These are phyloP conservation scores for Lactarius pseudohatsudake DNA, from an alignment of 768 basidiomycete species.

Conservation along the genomic window DNA sequence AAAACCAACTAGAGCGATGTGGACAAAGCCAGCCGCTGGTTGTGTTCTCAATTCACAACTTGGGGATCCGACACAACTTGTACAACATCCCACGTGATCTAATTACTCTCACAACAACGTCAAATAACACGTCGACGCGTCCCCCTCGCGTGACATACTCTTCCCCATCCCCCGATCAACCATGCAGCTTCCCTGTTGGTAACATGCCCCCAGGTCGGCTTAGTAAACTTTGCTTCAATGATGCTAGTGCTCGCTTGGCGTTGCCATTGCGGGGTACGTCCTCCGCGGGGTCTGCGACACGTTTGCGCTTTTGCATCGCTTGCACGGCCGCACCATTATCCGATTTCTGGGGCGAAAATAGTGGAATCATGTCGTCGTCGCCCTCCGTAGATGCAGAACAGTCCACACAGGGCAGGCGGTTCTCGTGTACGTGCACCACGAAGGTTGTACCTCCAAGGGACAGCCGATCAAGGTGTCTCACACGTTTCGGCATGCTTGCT, in stretches of 20 bases:
- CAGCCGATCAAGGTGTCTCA: constrained; percentile 64
- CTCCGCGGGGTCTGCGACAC: constrained; percentile 28
- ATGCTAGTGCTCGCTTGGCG: constrained; percentile 63
- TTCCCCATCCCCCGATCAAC: background rate
- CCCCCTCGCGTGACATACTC: constrained; percentile 19
- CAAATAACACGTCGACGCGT: constrained; percentile 31
- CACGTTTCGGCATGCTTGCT: constrained; percentile 64
- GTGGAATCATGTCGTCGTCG: constrained; percentile 53
- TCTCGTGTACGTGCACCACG: constrained; percentile 64
- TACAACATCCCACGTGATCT: constrained; percentile 29
- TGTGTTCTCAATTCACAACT: constrained; percentile 26
- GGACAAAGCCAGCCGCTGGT: constrained; percentile 30
- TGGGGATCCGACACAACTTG: constrained; percentile 19
- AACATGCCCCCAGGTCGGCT: constrained; percentile 42
- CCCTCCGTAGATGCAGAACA: constrained; percentile 50
- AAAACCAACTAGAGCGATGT: constrained; percentile 13
- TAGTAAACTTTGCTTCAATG: constrained; percentile 64
- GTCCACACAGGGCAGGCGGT: constrained; percentile 57
- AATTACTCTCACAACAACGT: constrained; percentile 14
- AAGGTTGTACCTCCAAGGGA: constrained; percentile 73
- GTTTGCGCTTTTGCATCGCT: constrained; percentile 32
- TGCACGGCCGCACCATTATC: background rate
- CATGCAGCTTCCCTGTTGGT: background rate
- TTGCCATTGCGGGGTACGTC: constrained; percentile 46
- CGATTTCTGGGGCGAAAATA: constrained; percentile 42